Base-by-base conservation (phyloP, 768 basidiomycete genomes). In the Phanerochaete sordida region DNA sequence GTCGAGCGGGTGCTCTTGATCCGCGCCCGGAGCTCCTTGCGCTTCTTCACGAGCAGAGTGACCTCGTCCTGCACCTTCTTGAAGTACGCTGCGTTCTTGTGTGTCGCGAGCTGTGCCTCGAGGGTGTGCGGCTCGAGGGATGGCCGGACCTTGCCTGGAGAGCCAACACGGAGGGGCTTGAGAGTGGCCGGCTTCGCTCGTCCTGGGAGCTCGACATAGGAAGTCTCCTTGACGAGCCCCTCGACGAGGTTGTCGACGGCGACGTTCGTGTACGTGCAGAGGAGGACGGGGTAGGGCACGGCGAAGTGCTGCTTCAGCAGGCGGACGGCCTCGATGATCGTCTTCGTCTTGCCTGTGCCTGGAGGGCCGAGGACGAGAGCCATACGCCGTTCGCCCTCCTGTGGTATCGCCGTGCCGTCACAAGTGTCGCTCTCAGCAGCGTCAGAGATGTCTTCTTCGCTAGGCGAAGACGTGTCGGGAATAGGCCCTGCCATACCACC, bases 181-280 rank as follows among this genome's bases (percentile, higher is more conserved):
- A 95, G 71, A 2, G 53, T 77, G 11, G 83, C 80, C 1, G 79
- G 70, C 24, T 80, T 81, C 53, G 91, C 82, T 49, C 81, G 81
- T n/a, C 82, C 83, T 12, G 77, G 79, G 71, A 51, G 50, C 7
- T 48, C 47, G 3, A 84, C 83, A 1, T 80, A 28, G 2, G 45
- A 47, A 6, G 56, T 30, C 30, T 51, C 76, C 7, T 74, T 72
- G 9, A 77, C 79, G 26, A 95, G 77, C 0, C 90, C 90, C 68
- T 89, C 86, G 37, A 95, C 84, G 9, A 97, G 84, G 65, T 95
- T 92, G 69, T 97, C 94, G 21, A 95, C 93, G 0, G 95, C 94
- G 21, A 86, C 91, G 65, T 97, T 95, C 43, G 95, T 97, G 69
- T 91, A 96, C 0, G 95, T 95, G 71, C 91, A 92, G n/a, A 96